Base-by-base conservation (phyloP, 345 rosid genomes). In the Adansonia digitata region DNA sequence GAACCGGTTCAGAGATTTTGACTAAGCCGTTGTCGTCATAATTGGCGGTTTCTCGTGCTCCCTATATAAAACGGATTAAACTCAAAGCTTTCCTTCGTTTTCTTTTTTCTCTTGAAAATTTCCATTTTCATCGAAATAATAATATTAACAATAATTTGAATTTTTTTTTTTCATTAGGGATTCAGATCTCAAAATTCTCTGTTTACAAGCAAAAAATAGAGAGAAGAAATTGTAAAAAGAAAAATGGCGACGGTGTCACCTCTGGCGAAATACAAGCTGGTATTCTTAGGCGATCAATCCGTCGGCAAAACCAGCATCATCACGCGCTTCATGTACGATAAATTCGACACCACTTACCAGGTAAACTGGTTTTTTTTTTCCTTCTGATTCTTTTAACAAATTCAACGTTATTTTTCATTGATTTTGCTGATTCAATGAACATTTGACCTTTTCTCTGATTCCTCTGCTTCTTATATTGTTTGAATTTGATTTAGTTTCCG, bases 321-420 rank as follows among this genome's bases (percentile, higher is more conserved):
- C 86, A 90, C 92, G 71, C 94, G 94, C 77, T 92, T 92, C 91
- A 92, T 92, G 97, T 92, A 92, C 88, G 94, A 92, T 80, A 92
- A 92, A 80, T 92, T 92, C 86, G 97, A 92, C 75, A 90, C 94
- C 86, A 92, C 94, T 62, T 92, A 90, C 69, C 94, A 91, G 97
- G 97, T 89, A 26, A 24, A 9, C 7, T n/a, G n/a, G n/a, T n/a
- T n/a, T n/a, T n/a, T n/a, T n/a, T 59, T 27, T 6, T 67, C 39
- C 26, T 5, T n/a, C n/a, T 22, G 11, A 18, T 67, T 66, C 39
- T 57, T 20, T 27, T 1, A 26, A 29, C 31, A 40, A 37, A 8
- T 57, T 17, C 18, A 5, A 42, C 15, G 40, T 8, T 2, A 1
- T 26, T 59, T 57, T 59, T 5, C n/a, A 37, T n/a, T 24, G 65